Evolutionary conservation across 23 red algal species (phyloP).

Genomic region (Cyanidium caldarium): DNA sequence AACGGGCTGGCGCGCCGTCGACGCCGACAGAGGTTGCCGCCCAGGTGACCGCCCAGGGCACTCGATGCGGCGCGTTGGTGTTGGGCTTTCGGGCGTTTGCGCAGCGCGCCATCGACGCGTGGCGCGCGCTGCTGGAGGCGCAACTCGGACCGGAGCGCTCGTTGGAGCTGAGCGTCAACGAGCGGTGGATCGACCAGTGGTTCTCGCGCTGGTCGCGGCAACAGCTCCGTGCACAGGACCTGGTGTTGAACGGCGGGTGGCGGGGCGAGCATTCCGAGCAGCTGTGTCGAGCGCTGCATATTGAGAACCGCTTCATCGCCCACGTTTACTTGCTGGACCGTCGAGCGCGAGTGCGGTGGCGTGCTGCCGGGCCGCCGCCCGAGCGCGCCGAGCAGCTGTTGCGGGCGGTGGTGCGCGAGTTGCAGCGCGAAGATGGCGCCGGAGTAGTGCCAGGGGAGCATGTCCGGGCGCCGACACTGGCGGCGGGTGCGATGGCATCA

Average conservation of each 20-base stretch:
- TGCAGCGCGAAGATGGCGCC: too few relatives aligned
- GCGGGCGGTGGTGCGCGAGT: too few relatives aligned
- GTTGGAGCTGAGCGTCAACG: background rate
- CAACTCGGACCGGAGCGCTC: too few relatives aligned
- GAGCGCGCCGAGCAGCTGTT: too few relatives aligned
- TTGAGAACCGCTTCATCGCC: background rate
- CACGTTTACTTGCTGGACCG: background rate
- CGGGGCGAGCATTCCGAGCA: background rate
- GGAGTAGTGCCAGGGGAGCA: too few relatives aligned
- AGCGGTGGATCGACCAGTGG: background rate
- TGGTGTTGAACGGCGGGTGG: background rate
- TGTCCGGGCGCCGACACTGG: too few relatives aligned
- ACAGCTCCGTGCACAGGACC: background rate
- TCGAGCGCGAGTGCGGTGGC: background rate
- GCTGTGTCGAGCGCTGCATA: background rate
- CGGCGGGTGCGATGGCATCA: too few relatives aligned
- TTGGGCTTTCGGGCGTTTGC: constrained; percentile 2
- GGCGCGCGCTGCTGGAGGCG: background rate
- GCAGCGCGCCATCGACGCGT: background rate
- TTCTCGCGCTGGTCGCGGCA: background rate
- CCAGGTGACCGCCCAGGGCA: background rate
- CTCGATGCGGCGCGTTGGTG: background rate
- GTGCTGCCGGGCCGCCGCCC: background rate
- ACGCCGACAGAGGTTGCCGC: background rate
- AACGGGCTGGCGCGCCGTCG: background rate